A percentile compares a stretch with the other conserved stretches of the same genome.
Conservation (phyloP, 495 filamentous ascomycete genomes). For the Entonaema liquescens region DNA sequence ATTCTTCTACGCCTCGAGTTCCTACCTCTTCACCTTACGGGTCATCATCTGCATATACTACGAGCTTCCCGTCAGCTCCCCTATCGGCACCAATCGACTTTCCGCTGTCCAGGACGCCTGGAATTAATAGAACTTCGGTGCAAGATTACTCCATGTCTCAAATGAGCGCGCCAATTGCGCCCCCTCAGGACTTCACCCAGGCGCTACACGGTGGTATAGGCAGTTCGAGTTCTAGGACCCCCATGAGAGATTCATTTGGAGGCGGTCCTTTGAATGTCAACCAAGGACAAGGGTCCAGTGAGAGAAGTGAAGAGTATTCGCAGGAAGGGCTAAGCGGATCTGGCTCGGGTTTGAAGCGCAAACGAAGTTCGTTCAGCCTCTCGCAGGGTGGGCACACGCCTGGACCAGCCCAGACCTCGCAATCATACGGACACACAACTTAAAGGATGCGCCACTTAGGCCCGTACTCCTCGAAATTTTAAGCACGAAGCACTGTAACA, state of each 20-base stretch:
- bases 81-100: slow-evolving; percentile 64
- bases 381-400: slow-evolving; percentile 41
- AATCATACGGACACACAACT: slow-evolving; percentile 44
- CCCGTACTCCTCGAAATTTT: background rate
- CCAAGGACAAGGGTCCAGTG: slow-evolving; percentile 48
- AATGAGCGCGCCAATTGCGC: slow-evolving; percentile 64
- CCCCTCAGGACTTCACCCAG: slow-evolving; percentile 61
- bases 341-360: slow-evolving; percentile 56
- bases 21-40: slow-evolving; percentile 52
- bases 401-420: slow-evolving; percentile 38
- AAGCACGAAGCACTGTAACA: slow-evolving; percentile 23
- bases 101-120: slow-evolving; percentile 57
- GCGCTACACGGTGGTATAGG: slow-evolving; percentile 58
- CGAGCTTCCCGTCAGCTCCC: slow-evolving; percentile 62
- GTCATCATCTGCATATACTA: slow-evolving; percentile 56
- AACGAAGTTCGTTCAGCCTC: slow-evolving; percentile 56
- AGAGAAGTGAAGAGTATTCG: slow-evolving; percentile 52
- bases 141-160: slow-evolving; percentile 64
- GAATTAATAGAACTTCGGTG: slow-evolving; percentile 47
- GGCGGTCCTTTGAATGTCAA: slow-evolving; percentile 48
- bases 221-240: slow-evolving; percentile 51
- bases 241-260: slow-evolving; percentile 57
- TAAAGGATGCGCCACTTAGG: slow-evolving; percentile 15
- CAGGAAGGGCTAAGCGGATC: slow-evolving; percentile 49
- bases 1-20: slow-evolving; percentile 52